Evolutionary conservation across 208 protist species (phyloP).

Genomic region (Crithidia bombi): DNA sequence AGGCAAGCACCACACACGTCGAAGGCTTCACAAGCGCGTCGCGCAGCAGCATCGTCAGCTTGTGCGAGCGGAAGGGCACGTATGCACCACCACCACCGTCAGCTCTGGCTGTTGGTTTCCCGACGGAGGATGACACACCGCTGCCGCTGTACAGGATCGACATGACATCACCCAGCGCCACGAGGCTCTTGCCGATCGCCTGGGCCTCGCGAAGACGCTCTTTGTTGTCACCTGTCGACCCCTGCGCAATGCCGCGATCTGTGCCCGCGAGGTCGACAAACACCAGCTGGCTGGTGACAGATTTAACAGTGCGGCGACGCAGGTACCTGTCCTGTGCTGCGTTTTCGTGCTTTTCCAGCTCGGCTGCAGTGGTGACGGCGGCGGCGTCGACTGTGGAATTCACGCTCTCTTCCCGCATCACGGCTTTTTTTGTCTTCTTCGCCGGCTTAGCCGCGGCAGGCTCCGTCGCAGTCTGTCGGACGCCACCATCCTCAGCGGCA

Average conservation of each 20-base stretch:
- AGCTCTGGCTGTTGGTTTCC: not conserved
- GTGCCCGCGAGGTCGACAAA: constrained; percentile 84
- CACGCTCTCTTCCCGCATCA: not conserved
- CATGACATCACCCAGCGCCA: constrained; percentile 69
- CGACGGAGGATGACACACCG: not conserved
- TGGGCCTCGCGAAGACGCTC: constrained; percentile 50
- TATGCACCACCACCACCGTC: not conserved
- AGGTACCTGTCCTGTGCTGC: constrained; percentile 5
- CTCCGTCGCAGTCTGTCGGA: too few species aligned
- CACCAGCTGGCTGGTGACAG: constrained; percentile 46
- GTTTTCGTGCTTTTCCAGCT: constrained; percentile 6
- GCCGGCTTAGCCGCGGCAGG: not conserved
- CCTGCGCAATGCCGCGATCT: constrained; percentile 54
- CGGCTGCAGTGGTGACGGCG: not conserved
- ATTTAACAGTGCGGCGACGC: constrained; percentile 4
- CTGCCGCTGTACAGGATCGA: constrained; percentile 32
- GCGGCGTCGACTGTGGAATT: not conserved
- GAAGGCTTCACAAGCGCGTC: constrained; percentile 9
- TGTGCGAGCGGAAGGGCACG: constrained; percentile 20
- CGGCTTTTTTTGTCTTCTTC: not conserved
- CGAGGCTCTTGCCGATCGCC: constrained; percentile 53
- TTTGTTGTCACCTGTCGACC: constrained; percentile 23
- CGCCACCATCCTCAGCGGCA: too few species aligned
- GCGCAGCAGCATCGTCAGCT: constrained; percentile 17
- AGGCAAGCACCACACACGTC: constrained; percentile 12